Evolutionary conservation across 257 asterid species (phyloP), one percentile per base, ranked within the genome.

Genomic region (Gardenia jasminoides): DNA sequence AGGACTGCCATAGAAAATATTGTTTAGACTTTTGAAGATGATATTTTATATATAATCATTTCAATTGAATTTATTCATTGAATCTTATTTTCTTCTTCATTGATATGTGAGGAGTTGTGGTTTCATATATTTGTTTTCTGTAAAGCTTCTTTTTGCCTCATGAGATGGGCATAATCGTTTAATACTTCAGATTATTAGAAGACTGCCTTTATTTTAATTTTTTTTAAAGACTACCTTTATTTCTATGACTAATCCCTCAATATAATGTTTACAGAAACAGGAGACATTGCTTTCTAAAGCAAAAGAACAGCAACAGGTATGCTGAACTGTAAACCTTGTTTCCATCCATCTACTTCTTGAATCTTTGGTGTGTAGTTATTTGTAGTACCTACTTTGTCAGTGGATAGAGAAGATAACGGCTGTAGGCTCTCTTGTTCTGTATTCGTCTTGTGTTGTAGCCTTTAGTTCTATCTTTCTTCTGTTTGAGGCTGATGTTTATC

Each of bases 251-350:
- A 43, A 68, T 75, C 65, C 58, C 6, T 59, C 19, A 52, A 31
- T 73, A 43, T 77, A 50, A 81, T 72, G 54, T 56, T 52, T 87
- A 89, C 97, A 93, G 97, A 93, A 85, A 82, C 96, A 87, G 71
- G 96, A 85, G 61, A 92, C 82, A 58, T 87, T 84, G 81, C 89
- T 92, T 80, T 73, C 72, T 59, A 93, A 92, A 84, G 97, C 97
- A 10, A 92, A 87, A 83, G 87, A 88, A 81, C 86, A 80, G 69
- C 92, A 91, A 82, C 92, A 93, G 98, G 99, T 95, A 93, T 26
- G 76, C 7, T 81, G 67, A 70, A 72, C 71, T 78, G 73, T 64
- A 24, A 30, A 66, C 17, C 76, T 84, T 77, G 77, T 68, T 47
- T 62, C 33, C 6, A 62, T 33, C 20, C 43, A 30, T 44, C 65